Base-by-base conservation (phyloP, 257 asterid species). In the Pogostemon cablin region DNA sequence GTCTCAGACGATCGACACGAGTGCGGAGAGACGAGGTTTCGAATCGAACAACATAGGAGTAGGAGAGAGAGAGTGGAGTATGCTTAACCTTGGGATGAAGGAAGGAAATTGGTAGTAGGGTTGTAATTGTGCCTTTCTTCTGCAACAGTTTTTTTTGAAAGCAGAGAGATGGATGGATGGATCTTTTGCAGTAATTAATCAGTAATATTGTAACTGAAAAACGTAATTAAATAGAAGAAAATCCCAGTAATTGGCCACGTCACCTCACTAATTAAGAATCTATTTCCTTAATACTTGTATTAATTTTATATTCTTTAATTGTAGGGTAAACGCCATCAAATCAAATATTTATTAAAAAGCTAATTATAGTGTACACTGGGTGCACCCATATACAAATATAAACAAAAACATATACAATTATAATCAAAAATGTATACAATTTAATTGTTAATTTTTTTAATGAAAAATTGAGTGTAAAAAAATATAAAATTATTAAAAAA, bases 41-140 rank as follows among this genome's bases (percentile, higher is more conserved):
- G 73, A 47, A 59, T 32, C 9, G 64, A 38, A 8, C 52, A 46
- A 7, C 61, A 59, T n/a, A 35, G 59, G 37, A 65, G 11, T 6
- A 10, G 7, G 4, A 47, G 2, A 44, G 8, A 41, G 4, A 41
- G 58, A 7, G 6, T 5, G 48, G 49, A 11, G 58, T 82, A 75
- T 87, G 73, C 82, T 78, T 86, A 77, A 80, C 88, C 85, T 79
- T 48, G 53, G 69, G 35, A 46, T 37, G 84, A 85, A 82, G 87
- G 84, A 85, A 82, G 87, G 74, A 72, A 72, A 40, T 48, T 58
- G 75, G 7, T 3, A 64, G 38, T 41, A 7, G 39, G 8, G 50
- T 46, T 7, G 34, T 60, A 25, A 25, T 64, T 54, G 79, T 84
- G 82, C 93, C 57, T 85, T 85, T 72, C 90, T 85, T 87, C 81